Evolutionary conservation across 2,329 filamentous ascomycete species (phyloP).

Genomic region (Fusarium sp.): DNA sequence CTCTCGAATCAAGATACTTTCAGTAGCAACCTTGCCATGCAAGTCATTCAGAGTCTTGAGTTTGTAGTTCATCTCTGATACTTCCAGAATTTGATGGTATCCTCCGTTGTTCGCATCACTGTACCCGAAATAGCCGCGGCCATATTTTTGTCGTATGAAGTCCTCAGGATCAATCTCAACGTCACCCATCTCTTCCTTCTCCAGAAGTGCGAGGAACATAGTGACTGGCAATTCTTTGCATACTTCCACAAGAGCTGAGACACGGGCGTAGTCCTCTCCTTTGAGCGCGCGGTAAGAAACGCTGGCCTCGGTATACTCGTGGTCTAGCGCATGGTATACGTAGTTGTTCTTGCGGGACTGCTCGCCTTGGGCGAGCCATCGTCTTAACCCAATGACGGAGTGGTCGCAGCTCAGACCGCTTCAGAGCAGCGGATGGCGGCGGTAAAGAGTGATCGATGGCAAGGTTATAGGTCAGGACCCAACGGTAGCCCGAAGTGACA

Average conservation of each 20-base stretch:
- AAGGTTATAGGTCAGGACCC: constrained; percentile 69
- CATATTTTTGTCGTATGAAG: too few species aligned
- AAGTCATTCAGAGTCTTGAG: constrained; percentile 50
- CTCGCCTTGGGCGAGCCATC: constrained; percentile 46
- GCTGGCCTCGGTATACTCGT: constrained; percentile 54
- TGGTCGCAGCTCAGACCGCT: constrained; percentile 1
- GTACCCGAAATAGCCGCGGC: too few species aligned
- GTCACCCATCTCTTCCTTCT: constrained; percentile 49
- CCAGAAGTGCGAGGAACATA: constrained; percentile 53
- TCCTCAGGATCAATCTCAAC: constrained; percentile 5
- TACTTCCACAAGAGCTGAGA: constrained; percentile 46
- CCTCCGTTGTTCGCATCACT: too few species aligned
- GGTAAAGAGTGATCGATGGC: constrained; percentile 36
- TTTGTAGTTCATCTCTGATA: too few species aligned
- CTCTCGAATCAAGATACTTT: constrained; percentile 33
- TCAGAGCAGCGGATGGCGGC: constrained; percentile 42
- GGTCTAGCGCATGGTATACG: constrained; percentile 52
- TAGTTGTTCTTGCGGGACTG: constrained; percentile 9
- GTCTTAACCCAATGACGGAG: constrained; percentile 41
- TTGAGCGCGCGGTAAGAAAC: constrained; percentile 51
- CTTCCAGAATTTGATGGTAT: too few species aligned
- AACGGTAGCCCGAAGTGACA: constrained; percentile 63
- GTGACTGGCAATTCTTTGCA: constrained; percentile 49
- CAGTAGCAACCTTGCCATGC: constrained; percentile 42
- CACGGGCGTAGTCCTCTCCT: constrained; percentile 44